Conservation (phyloP, 257 asterid genomes). For the Solanum dulcamara region DNA sequence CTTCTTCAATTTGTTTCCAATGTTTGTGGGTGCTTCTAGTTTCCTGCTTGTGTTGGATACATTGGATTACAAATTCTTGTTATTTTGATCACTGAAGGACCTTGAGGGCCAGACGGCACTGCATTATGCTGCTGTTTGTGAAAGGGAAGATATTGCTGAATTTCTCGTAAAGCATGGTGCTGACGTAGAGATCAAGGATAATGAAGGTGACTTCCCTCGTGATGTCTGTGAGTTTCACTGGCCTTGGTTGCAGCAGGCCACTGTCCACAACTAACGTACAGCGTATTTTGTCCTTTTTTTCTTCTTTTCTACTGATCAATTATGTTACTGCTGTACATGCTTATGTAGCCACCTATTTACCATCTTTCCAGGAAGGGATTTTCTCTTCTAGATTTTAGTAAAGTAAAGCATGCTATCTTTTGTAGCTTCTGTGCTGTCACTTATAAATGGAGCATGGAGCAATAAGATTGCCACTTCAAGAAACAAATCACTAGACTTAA, state of each 20-base stretch:
- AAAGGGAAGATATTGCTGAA: constrained; percentile 66
- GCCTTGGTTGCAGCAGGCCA: constrained; percentile 50
- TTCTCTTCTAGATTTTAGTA: not conserved
- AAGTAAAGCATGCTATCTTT: not conserved
- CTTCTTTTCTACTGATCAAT: constrained; percentile 8
- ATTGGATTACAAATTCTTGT: not conserved
- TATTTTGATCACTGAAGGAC: constrained; percentile 38
- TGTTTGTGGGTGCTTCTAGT: not conserved
- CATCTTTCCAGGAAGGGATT: not conserved
- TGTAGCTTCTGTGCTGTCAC: not conserved
- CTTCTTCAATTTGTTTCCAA: not conserved
- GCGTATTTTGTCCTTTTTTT: not conserved
- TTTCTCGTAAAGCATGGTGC: constrained; percentile 75
- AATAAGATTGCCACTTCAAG: not conserved
- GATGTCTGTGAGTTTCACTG: constrained; percentile 66
- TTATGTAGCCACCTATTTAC: not conserved
- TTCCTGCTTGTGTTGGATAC: not conserved
- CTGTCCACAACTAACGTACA: constrained; percentile 12
- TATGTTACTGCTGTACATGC: constrained; percentile 29
- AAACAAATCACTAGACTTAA: not conserved
- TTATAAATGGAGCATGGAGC: not conserved
- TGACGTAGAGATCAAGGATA: constrained; percentile 49
- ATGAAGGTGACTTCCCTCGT: constrained; percentile 60
- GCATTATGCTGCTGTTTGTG: constrained; percentile 94
- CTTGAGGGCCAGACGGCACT: constrained; percentile 85